These are phyloP conservation scores for Calonectria hongkongensis DNA, from an alignment of 2,329 filamentous ascomycete species.

Conservation along the genomic window DNA sequence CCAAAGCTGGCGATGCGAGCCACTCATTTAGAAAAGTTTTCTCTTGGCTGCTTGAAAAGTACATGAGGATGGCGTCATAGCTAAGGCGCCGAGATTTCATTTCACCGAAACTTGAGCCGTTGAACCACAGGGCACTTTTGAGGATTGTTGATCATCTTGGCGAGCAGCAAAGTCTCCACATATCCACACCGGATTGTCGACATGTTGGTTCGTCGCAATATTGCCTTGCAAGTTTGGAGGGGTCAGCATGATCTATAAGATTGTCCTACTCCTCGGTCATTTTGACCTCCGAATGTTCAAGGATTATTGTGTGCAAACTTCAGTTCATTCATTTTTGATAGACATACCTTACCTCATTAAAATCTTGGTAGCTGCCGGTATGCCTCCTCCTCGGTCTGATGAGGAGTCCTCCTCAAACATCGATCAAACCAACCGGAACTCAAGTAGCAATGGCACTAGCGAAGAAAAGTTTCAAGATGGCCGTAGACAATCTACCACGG, in stretches of 20 bases:
- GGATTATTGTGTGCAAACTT: not conserved
- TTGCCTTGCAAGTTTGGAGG: not conserved
- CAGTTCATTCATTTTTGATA: not conserved
- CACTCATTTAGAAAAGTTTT: not conserved
- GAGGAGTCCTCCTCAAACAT: conserved; percentile 13
- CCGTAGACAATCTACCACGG: conserved; percentile 5
- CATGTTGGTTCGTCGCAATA: not conserved
- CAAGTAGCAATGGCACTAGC: conserved; percentile 8
- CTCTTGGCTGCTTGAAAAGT: conserved; percentile 6
- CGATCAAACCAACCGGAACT: not conserved
- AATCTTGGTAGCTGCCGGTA: not conserved
- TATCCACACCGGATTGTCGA: not conserved
- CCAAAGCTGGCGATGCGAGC: not conserved
- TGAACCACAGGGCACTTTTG: not conserved
- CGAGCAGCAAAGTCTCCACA: conserved; percentile 3
- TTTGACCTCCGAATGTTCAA: not conserved
- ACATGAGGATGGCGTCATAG: conserved; percentile 7
- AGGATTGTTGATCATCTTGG: conserved; percentile 13
- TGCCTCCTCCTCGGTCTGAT: conserved; percentile 3
- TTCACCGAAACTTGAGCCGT: not conserved
- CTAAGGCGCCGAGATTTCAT: not conserved
- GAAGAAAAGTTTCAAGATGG: conserved; percentile 2
- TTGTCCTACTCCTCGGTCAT: not conserved
- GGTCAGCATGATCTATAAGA: not conserved
- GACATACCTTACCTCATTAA: not conserved